Percentiles rank a stretch among this genome's conserved stretches.
Conservation (phyloP, 345 rosid species). For the Toxicodendron radicans region DNA sequence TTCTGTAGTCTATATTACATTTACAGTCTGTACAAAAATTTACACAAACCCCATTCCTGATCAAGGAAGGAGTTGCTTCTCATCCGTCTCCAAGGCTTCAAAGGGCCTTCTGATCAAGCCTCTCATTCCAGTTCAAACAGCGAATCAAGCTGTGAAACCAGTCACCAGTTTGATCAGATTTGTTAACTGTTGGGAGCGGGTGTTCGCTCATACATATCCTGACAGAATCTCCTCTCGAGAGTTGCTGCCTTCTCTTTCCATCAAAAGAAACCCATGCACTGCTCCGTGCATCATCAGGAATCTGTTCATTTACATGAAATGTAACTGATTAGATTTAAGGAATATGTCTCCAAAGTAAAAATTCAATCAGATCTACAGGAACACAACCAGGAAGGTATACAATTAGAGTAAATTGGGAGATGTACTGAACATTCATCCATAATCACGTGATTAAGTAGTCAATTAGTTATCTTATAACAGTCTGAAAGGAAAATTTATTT, state of each 20-base stretch:
- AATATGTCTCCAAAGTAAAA: neutral
- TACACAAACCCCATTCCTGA: constrained; percentile 32
- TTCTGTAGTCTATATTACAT: constrained; percentile 19
- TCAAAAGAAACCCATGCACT: constrained; percentile 99
- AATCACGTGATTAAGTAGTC: neutral
- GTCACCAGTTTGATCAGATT: constrained; percentile 91
- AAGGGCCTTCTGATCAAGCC: constrained; percentile 87
- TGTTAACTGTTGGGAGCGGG: constrained; percentile 95
- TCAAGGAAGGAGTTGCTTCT: constrained; percentile 13
- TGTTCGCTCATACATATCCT: constrained; percentile 91
- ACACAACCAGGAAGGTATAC: neutral
- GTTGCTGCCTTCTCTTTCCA: constrained; percentile 97
- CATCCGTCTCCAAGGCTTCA: constrained; percentile 26
- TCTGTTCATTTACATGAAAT: constrained; percentile 39
- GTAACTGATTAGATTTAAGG: neutral
- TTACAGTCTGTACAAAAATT: constrained; percentile 38
- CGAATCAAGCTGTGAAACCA: constrained; percentile 96
- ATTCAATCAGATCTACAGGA: neutral
- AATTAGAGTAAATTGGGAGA: neutral
- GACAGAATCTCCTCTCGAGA: constrained; percentile 92
- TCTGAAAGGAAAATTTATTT: too few species aligned
- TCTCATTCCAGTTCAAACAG: constrained; percentile 97
- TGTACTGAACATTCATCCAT: neutral
- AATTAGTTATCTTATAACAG: too few species aligned
- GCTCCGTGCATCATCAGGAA: constrained; percentile 89